Base-by-base conservation (phyloP, 2,329 filamentous ascomycete species). In the Pseudovirgaria hyperparasitica region DNA sequence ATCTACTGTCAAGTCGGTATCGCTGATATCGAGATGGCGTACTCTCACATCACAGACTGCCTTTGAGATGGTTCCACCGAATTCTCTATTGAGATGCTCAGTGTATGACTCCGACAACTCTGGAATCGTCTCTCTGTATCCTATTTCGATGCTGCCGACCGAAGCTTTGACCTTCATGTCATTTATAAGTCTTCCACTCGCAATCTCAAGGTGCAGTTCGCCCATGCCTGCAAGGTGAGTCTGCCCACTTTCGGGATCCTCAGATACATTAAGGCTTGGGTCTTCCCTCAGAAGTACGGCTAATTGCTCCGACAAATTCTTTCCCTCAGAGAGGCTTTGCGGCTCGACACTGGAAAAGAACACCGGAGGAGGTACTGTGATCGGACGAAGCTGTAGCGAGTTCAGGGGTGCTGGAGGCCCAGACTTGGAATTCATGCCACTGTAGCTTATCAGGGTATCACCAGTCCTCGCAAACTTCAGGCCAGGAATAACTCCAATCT, bases 221-320 rank as follows among this genome's bases (percentile, higher is more conserved):
- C 90, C 90, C 90, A 98, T 96, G 4, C 90, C 90, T 28, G 86
- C 86, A 1, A 98, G 66, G 17, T 92, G 77, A 24, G 90, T 94
- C 45, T 93, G 85, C 2, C 90, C 90, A 2, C 82, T 86, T 50
- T 94, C 90, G 35, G 87, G 74, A 42, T 96, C 82, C 16, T 82
- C 65, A 19, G 68, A 80, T 48, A 92, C 81, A 30, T 90, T 73
- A 13, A 98, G 62, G 51, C 85, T 94, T 0, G 90, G 90, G 43
- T 98, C 90, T 58, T 98, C 90, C 40, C 90, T 67, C 1, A 92
- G 70, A 5, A 93, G 68, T 25, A 90, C 71, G 5, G 73, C 69
- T 5, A 98, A 61, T 1, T 79, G 77, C 5, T 78, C 72, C 30
- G 82, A 72, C 5, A 98, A 70, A 32, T 77, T 70, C 41, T 85